These are phyloP conservation scores for Xylariaceae sp. DNA, from an alignment of 2,329 filamentous ascomycete species.

Conservation along the genomic window DNA sequence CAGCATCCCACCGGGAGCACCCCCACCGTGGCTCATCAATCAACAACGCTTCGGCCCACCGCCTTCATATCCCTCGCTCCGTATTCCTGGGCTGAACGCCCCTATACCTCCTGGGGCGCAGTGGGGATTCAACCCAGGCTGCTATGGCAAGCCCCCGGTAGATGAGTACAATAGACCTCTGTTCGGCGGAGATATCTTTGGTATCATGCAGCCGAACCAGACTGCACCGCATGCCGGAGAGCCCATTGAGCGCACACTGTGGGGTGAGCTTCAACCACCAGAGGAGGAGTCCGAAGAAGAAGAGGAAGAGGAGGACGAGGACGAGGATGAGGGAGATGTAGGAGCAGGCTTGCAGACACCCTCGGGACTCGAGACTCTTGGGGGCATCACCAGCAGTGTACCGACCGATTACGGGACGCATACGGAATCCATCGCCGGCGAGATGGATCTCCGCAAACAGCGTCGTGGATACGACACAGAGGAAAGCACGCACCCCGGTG, in stretches of 20 bases:
- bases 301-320: slow-evolving; percentile 66
- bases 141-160: slow-evolving; percentile 91
- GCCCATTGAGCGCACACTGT: slow-evolving; percentile 78
- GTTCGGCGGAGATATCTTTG: slow-evolving; percentile 93
- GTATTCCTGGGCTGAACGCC: slow-evolving; percentile 89
- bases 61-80: slow-evolving; percentile 90
- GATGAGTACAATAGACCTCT: slow-evolving; percentile 89
- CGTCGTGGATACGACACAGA: slow-evolving; percentile 84
- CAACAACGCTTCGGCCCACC: slow-evolving; percentile 91
- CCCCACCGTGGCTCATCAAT: slow-evolving; percentile 95
- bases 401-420: slow-evolving; percentile 72
- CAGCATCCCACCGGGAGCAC: slow-evolving; percentile 86
- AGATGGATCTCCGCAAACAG: slow-evolving; percentile 87
- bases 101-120: slow-evolving; percentile 81
- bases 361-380: slow-evolving; percentile 72
- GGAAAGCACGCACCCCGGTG: slow-evolving; percentile 66
- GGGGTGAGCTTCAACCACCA: slow-evolving; percentile 78
- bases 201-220: slow-evolving; percentile 51
- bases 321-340: slow-evolving; percentile 57
- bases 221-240: slow-evolving; percentile 53
- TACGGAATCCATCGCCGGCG: slow-evolving; percentile 68
- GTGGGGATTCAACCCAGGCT: slow-evolving; percentile 94
- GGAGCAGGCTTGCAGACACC: slow-evolving; percentile 66
- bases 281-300: slow-evolving; percentile 57
- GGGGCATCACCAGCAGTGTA: slow-evolving; percentile 72